phyloP scores from a whole-genome alignment of 208 protist species.

The Leishmania tropica region DNA sequence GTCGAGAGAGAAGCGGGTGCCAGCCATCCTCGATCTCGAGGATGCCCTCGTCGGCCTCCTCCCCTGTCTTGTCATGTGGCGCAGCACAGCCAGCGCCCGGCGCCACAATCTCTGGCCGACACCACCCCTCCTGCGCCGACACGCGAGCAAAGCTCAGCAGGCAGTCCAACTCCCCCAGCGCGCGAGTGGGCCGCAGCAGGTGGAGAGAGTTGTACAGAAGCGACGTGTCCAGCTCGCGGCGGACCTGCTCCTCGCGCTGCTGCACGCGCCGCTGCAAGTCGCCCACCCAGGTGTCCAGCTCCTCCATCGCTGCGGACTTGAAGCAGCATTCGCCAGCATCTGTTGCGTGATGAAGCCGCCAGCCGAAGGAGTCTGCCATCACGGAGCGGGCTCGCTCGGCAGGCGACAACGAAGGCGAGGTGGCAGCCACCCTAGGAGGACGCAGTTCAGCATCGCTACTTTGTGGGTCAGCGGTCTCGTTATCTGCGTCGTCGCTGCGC shows the following conservation, averaged over 20 bases:
- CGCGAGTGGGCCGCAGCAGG: conserved; percentile 52
- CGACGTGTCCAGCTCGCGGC: conserved; percentile 53
- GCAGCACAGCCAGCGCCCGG: background rate
- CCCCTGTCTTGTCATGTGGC: background rate
- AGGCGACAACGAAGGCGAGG: background rate
- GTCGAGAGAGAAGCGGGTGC: conserved; percentile 69
- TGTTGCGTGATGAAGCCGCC: conserved; percentile 41
- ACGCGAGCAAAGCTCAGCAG: conserved; percentile 69
- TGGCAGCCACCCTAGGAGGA: background rate
- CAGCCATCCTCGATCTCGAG: conserved; percentile 65
- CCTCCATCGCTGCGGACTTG: conserved; percentile 63
- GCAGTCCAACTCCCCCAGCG: conserved; percentile 78
- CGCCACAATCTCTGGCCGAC: conserved; percentile 39
- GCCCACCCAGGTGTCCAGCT: conserved; percentile 73
- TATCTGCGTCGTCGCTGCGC: background rate
- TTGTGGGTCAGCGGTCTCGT: background rate
- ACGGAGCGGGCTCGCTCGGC: conserved; percentile 10
- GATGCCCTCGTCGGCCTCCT: conserved; percentile 31
- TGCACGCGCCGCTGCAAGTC: conserved; percentile 68
- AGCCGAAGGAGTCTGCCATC: conserved; percentile 35
- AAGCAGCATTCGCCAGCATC: conserved; percentile 51
- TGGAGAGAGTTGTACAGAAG: conserved; percentile 68
- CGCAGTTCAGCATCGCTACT: background rate
- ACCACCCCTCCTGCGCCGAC: conserved; percentile 73
- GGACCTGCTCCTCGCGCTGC: conserved; percentile 67